Evolutionary conservation across 2,329 filamentous ascomycete genomes (phyloP).

Genomic region (Colletotrichum sp.): DNA sequence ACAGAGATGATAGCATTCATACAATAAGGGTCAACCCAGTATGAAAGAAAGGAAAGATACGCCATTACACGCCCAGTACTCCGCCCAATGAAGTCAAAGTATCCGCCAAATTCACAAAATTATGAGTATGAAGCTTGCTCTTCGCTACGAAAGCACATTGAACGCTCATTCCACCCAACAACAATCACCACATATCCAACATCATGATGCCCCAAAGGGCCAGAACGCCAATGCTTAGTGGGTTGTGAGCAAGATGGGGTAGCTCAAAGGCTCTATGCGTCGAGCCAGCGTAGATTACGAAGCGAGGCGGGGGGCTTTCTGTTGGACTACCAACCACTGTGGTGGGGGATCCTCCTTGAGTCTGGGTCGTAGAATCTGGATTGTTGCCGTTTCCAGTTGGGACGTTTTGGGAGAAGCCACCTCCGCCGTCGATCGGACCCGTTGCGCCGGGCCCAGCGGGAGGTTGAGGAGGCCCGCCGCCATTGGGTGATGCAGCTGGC

Average conservation of each 20-base stretch:
- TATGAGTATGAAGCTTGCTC: neutral
- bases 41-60: neutral
- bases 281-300: neutral
- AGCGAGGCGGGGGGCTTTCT: neutral
- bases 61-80: neutral
- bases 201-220: neutral
- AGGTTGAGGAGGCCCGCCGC: neutral
- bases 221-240: neutral
- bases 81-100: neutral
- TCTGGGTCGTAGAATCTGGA: neutral
- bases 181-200: neutral
- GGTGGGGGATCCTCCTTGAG: neutral
- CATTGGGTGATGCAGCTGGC: neutral
- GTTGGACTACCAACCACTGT: neutral
- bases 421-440: neutral
- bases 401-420: neutral
- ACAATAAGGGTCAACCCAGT: neutral
- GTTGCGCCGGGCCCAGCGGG: neutral
- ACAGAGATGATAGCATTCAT: neutral
- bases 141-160: neutral
- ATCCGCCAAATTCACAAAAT: neutral
- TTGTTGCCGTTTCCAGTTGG: neutral
- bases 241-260: neutral
- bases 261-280: neutral
- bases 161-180: neutral